Evolutionary conservation across 495 filamentous ascomycete genomes (phyloP).

Genomic region (Podospora australis): DNA sequence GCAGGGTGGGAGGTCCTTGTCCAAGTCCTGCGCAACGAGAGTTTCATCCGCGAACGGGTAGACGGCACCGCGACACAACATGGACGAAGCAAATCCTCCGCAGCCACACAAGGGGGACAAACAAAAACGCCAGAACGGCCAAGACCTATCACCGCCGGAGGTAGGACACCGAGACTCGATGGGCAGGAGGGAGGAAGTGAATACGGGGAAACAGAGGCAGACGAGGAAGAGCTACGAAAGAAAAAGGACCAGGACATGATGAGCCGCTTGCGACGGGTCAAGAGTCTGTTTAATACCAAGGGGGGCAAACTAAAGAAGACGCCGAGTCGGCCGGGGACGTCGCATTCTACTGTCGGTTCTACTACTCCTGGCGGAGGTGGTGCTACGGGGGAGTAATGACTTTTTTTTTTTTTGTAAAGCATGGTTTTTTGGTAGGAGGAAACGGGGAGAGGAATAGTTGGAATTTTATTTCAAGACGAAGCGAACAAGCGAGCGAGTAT

Average conservation of each 20-base stretch:
- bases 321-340: conserved; percentile 23
- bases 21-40: conserved; percentile 39
- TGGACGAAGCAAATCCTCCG: conserved; percentile 21
- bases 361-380: too few relatives aligned
- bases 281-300: conserved; percentile 52
- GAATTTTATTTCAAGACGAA: too few relatives aligned
- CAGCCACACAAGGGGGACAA: conserved; percentile 2
- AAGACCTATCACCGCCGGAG: conserved; percentile 11
- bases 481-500: too few relatives aligned
- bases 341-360: conserved; percentile 19
- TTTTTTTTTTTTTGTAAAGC: too few relatives aligned
- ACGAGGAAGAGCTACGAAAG: conserved; percentile 37
- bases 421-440: too few relatives aligned
- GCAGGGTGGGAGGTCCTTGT: conserved; percentile 41
- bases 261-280: conserved; percentile 47
- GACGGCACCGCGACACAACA: conserved; percentile 4
- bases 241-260: conserved; percentile 51
- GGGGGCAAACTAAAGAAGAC: conserved; percentile 34
- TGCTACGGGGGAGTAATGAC: conserved; percentile 8
- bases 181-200: conserved; percentile 5
- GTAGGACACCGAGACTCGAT: conserved; percentile 8
- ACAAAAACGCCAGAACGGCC: conserved; percentile 13
- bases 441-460: too few relatives aligned
- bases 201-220: conserved; percentile 19
- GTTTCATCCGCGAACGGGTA: conserved; percentile 30